Conservation (phyloP, 495 filamentous ascomycete species). For the Cenococcum geophilum region DNA sequence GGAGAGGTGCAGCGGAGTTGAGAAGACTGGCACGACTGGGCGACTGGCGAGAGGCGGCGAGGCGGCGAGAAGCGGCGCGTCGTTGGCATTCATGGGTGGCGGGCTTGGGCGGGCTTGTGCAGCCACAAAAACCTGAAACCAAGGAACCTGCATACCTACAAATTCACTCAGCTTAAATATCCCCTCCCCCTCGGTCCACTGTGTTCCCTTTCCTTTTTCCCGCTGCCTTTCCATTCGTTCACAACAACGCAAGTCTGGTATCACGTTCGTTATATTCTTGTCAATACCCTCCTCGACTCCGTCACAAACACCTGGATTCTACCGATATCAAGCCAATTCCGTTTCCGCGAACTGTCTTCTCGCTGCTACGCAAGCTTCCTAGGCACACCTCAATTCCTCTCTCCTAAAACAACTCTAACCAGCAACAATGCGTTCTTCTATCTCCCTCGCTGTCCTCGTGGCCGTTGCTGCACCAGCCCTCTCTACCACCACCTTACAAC, state of each 20-base stretch:
- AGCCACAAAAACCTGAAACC: no score
- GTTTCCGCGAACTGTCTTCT: not conserved
- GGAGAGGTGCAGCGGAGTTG: no score
- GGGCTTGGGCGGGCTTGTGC: no score
- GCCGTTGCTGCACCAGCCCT: slow-evolving; percentile 15
- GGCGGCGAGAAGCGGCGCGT: no score
- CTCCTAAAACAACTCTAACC: slow-evolving; percentile 5
- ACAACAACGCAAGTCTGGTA: not conserved
- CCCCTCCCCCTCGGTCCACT: slow-evolving; percentile 4
- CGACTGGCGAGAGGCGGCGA: no score
- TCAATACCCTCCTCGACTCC: not conserved
- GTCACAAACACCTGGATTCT: not conserved
- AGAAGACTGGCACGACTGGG: no score
- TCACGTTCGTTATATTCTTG: slow-evolving; percentile 1
- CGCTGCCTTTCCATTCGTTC: not conserved
- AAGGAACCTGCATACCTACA: not conserved
- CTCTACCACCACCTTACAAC: slow-evolving; percentile 1
- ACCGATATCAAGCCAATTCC: not conserved
- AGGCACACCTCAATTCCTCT: slow-evolving; percentile 1
- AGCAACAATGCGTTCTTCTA: slow-evolving; percentile 24
- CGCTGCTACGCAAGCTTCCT: not conserved
- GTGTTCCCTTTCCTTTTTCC: slow-evolving; percentile 1
- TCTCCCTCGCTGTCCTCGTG: slow-evolving; percentile 21
- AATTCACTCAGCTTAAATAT: not conserved
- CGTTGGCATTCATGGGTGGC: no score